Evolutionary conservation across 1,139 yeast genomes (phyloP), one percentile per base, ranked within the genome.

Genomic region (Yamadazyma siamensis): DNA sequence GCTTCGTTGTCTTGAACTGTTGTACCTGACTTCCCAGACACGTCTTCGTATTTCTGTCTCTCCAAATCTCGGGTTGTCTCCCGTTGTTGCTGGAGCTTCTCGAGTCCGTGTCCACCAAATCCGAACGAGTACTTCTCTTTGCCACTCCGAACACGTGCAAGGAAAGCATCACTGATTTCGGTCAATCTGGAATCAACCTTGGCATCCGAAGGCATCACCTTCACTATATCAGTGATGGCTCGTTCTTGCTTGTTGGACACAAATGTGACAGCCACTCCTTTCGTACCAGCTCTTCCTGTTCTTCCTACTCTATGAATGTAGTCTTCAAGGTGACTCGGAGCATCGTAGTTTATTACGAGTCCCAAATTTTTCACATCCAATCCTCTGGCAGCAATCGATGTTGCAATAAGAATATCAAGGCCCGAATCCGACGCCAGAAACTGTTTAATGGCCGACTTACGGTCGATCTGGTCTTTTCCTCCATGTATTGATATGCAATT

Each of bases 301-400:
- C 99, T 67, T 0, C 99, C 99, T 0, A 89, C 95, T 17, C 98
- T 70, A 56, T 91, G 99, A 5, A 94, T 94, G 50, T 91, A 91
- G 52, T 94, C 98, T 40, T 94, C 97, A 72, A 89, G 74, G 41
- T 91, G 95, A 41, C 74, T 84, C 0, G 96, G 95, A 0, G 96
- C 80, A 52, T 91, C 96, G 50, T 75, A 91, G 44, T 91, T 85
- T 7, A 91, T 65, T 3, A 91, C 97, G 26, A 88, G 57, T 34
- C 78, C 78, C 21, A 91, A 70, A 18, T 81, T 83, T 34, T 86
- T 83, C 9, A 94, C 96, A 57, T 91, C 97, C 19, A 91, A 61
- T 0, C 99, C 99, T 40, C 99, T 67, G 0, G 98, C 95, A 3
- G 96, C 89, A 14, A 91, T 83, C 1, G 96, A 91, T 0, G 99